Percentiles rank a stretch among this genome's conserved stretches.
These are phyloP conservation scores for Trametopsis cervina DNA, from an alignment of 768 basidiomycete genomes.

Conservation along the genomic window DNA sequence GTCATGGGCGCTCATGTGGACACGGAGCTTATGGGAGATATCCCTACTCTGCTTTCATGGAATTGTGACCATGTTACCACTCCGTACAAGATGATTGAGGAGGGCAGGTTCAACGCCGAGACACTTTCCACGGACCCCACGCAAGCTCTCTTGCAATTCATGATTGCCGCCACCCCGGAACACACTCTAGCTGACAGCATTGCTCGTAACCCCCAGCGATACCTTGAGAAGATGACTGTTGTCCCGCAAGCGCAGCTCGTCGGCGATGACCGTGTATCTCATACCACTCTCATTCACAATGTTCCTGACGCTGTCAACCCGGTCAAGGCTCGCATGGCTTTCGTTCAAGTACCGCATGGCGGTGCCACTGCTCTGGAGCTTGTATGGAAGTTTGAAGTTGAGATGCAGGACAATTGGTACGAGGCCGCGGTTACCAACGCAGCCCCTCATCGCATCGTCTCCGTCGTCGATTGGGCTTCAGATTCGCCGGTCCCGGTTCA, in stretches of 20 bases:
- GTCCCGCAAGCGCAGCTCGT: slow-evolving; percentile 38
- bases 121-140: slow-evolving; percentile 31
- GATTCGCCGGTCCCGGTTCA: slow-evolving; percentile 48
- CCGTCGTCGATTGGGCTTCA: slow-evolving; percentile 92
- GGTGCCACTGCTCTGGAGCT: slow-evolving; percentile 56
- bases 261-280: slow-evolving; percentile 32
- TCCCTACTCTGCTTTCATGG: slow-evolving; percentile 42
- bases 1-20: slow-evolving; percentile 20
- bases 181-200: slow-evolving; percentile 42
- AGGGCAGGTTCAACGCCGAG: slow-evolving; percentile 20
- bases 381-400: slow-evolving; percentile 91
- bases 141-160: slow-evolving; percentile 68
- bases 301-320: slow-evolving; percentile 77
- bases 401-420: slow-evolving; percentile 96
- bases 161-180: slow-evolving; percentile 64
- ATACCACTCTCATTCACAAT: slow-evolving; percentile 41
- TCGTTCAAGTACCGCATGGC: slow-evolving; percentile 70
- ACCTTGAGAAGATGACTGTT: slow-evolving; percentile 43
- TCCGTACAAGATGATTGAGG: slow-evolving; percentile 29
- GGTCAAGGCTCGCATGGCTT: slow-evolving; percentile 74
- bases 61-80: slow-evolving; percentile 50
- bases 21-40: slow-evolving; percentile 21
- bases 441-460: slow-evolving; percentile 73
- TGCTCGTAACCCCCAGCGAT: slow-evolving; percentile 38
- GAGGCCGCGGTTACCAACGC: slow-evolving; percentile 76